Evolutionary conservation across 805 yeast genomes (phyloP).

Genomic region (Ogataea saltuana): DNA sequence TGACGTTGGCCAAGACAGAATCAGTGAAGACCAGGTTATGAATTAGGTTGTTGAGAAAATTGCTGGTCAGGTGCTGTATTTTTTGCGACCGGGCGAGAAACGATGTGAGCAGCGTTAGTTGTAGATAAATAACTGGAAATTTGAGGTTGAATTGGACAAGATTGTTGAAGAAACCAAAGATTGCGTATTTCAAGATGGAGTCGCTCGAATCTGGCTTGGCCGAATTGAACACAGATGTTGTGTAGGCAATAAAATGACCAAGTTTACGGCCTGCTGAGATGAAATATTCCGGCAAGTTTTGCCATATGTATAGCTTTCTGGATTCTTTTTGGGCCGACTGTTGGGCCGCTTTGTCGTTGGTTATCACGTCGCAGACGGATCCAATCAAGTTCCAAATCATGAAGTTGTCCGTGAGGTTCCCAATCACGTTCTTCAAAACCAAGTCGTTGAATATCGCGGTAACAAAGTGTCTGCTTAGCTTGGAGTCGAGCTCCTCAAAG

Average conservation of each 20-base stretch:
- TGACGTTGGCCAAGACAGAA: constrained; percentile 10
- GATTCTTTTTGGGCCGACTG: background rate
- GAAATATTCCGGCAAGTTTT: constrained; percentile 15
- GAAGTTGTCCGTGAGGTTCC: constrained; percentile 52
- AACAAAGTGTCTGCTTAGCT: constrained; percentile 40
- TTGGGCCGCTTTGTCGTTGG: constrained; percentile 1
- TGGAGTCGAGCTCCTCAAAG: constrained; percentile 41
- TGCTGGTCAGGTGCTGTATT: constrained; percentile 28
- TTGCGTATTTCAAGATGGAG: constrained; percentile 18
- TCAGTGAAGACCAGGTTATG: constrained; percentile 26
- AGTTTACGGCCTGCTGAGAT: constrained; percentile 17
- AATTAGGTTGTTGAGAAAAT: constrained; percentile 29
- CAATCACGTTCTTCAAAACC: constrained; percentile 41
- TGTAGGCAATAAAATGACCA: constrained; percentile 32
- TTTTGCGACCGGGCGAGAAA: constrained; percentile 18
- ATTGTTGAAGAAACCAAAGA: constrained; percentile 26
- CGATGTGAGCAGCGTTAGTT: constrained; percentile 11
- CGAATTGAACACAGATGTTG: constrained; percentile 30
- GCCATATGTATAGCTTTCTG: background rate
- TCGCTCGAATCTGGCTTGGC: constrained; percentile 15
- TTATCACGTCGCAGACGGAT: constrained; percentile 16
- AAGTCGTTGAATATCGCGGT: constrained; percentile 44
- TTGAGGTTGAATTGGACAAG: constrained; percentile 17
- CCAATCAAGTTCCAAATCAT: constrained; percentile 48
- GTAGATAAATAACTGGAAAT: constrained; percentile 21